Conservation (phyloP, 768 basidiomycete genomes). For the Calocera viscosa region DNA sequence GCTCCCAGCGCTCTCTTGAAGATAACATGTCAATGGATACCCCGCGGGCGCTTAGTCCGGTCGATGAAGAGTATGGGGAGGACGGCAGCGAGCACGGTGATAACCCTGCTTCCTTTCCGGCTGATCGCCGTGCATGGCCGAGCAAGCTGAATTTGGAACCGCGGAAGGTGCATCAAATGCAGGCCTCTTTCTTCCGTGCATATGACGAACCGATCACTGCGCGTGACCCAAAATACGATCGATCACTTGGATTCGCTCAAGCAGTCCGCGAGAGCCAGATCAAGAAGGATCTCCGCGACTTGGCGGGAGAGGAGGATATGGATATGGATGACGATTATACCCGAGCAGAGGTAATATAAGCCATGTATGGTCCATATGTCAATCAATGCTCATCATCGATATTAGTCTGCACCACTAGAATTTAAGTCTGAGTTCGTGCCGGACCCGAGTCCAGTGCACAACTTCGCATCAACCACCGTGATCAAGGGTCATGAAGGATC, state of each 20-base stretch:
- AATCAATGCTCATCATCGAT: conserved; percentile 10
- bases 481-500: conserved; percentile 44
- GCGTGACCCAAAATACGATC: conserved; percentile 27
- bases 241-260: conserved; percentile 9
- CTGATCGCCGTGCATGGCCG: conserved; percentile 42
- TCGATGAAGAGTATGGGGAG: conserved; percentile 9
- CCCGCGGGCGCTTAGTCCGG: conserved; percentile 3
- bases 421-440: conserved; percentile 48
- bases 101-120: conserved; percentile 26
- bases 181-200: conserved; percentile 57
- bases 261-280: conserved; percentile 15
- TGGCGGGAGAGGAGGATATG: conserved; percentile 38
- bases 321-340: conserved; percentile 38
- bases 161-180: conserved; percentile 88
- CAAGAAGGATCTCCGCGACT: conserved; percentile 11
- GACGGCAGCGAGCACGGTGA: conserved; percentile 33
- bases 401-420: conserved; percentile 32
- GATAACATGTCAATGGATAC: conserved; percentile 4
- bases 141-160: conserved; percentile 65
- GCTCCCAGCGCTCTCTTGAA: not conserved
- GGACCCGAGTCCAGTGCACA: conserved; percentile 15
- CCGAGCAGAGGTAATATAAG: conserved; percentile 24
- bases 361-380: not conserved
- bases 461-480: not conserved
- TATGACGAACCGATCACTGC: conserved; percentile 39